Base-by-base conservation (phyloP, 345 rosid species). In the Lagerstroemia speciosa region DNA sequence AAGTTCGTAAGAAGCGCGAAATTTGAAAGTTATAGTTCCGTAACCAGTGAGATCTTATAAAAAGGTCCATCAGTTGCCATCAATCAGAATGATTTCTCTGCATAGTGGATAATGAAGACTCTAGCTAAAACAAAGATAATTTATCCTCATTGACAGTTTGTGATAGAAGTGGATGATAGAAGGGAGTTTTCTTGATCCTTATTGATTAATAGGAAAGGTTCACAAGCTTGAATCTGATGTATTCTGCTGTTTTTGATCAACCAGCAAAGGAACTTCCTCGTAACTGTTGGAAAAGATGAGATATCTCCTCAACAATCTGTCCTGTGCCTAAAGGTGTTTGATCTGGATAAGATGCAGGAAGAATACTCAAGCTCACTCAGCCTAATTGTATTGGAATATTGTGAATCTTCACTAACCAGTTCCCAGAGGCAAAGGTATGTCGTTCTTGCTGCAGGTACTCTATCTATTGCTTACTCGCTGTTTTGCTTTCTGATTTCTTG, bases 181-280 rank as follows among this genome's bases (percentile, higher is more conserved):
- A 48, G 3, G n/a, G 24, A 48, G n/a, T 5, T 48, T 2, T 19
- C 17, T 24, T 19, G 55, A 48, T 48, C 55, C 55, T 19, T 3
- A 6, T 48, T 48, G 1, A 22, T 48, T 22, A 48, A 19, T 48
- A 19, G 55, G 24, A 48, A 19, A 17, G 11, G 34, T 20, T 62
- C 8, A 11, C 12, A 0, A 38, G 15, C 19, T 36, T 27, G 63
- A 38, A 65, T 15, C 16, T 69, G 30, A 70, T 66, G 52, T 30
- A 24, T 24, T 3, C 34, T 62, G 32, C 62, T 53, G 22, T 45
- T 9, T 46, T 69, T 71, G 65, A 65, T 55, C 50, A 43, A 73
- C 66, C 82, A 94, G 98, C 99, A 92, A 94, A 82, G 98, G 29
- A 94, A 92, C 77, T 94, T 88, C 74, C 74, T 94, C 66, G 87